Base-by-base conservation (phyloP, 768 basidiomycete species). In the Termitomyces sp. region DNA sequence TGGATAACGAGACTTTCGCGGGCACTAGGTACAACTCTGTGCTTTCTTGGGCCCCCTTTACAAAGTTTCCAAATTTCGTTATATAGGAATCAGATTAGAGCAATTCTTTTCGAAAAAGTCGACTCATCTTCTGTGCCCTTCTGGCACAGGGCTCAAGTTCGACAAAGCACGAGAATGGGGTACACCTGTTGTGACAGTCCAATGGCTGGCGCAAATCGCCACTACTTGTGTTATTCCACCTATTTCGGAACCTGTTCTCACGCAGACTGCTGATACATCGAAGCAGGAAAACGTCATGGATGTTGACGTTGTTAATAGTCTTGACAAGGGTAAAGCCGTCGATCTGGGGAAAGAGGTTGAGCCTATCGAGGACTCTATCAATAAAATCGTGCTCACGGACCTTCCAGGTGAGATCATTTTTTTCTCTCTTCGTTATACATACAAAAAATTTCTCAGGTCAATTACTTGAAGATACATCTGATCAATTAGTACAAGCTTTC, bases 81-180 rank as follows among this genome's bases (percentile, higher is more conserved):
- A 45, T 52, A 17, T 49, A 87, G 86, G 86, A 11, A 78, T 85
- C 38, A 76, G 65, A 4, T 73, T 83, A 1, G 76, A 82, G 3
- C 72, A 78, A 0, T 75, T 71, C n/a, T 87, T 88, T 67, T 87
- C 82, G 14, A 77, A 83, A 17, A 78, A 76, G 11, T 81, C 86
- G 2, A 94, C 94, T 0, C 90, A 96, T 62, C 76, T 97, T 1
- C 72, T 97, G 8, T 94, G 92, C 66, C 87, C 89, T 0, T 76
- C 83, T 6, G 81, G 78, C 0, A 71, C 67, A 0, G 92, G 94
- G 15, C 74, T 77, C 23, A 96, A 97, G 66, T 91, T 81, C 50
- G 81, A 85, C 15, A 91, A 87, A 67, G 92, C 94, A 2, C 65
- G 68, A 40, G 83, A 91, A 66, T 96, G 94, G 94, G 77, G 77